Percentiles rank a stretch among this genome's conserved stretches.
Evolutionary conservation across 1,284 basidiomycete genomes (phyloP).

Genomic region (Trametes sp.): DNA sequence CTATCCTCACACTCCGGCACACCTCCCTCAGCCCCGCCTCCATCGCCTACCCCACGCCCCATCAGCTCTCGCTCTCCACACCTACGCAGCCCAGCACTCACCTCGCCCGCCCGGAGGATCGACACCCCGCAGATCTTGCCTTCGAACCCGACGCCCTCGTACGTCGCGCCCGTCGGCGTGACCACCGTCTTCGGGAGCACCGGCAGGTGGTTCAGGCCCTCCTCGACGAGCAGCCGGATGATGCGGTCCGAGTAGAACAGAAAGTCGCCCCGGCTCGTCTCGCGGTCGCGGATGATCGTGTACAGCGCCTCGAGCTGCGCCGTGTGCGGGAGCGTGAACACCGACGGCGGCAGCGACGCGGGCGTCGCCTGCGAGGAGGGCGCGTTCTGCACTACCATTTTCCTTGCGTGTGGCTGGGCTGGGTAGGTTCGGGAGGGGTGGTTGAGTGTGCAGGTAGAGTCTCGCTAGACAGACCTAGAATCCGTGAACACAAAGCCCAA

Average conservation of each 20-base stretch:
- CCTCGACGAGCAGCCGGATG: conserved; percentile 79
- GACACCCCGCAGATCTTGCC: conserved; percentile 96
- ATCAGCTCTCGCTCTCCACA: neutral
- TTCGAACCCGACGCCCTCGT: conserved; percentile 91
- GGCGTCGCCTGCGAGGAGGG: conserved; percentile 46
- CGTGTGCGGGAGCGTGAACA: conserved; percentile 87
- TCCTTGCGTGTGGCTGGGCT: neutral
- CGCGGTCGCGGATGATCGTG: conserved; percentile 93
- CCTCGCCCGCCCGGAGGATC: conserved; percentile 89
- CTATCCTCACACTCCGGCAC: conserved; percentile 90
- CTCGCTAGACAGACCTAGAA: too few species aligned
- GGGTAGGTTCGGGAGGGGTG: neutral
- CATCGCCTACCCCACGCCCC: conserved; percentile 71
- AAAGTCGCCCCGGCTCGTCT: conserved; percentile 91
- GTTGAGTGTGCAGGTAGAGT: neutral
- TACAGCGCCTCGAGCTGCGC: conserved; percentile 94
- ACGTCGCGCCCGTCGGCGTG: conserved; percentile 84
- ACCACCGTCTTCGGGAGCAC: conserved; percentile 85
- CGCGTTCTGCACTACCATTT: conserved; percentile 35
- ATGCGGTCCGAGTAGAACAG: conserved; percentile 93
- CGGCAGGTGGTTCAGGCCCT: conserved; percentile 96
- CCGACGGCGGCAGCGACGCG: conserved; percentile 70
- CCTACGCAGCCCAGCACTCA: conserved; percentile 34
- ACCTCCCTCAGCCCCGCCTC: conserved; percentile 93
- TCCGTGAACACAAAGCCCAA: neutral